A percentile compares a stretch with the other conserved stretches of the same genome.
Conservation (phyloP, 2,329 filamentous ascomycete species). For the Hymenoscyphus scutula region DNA sequence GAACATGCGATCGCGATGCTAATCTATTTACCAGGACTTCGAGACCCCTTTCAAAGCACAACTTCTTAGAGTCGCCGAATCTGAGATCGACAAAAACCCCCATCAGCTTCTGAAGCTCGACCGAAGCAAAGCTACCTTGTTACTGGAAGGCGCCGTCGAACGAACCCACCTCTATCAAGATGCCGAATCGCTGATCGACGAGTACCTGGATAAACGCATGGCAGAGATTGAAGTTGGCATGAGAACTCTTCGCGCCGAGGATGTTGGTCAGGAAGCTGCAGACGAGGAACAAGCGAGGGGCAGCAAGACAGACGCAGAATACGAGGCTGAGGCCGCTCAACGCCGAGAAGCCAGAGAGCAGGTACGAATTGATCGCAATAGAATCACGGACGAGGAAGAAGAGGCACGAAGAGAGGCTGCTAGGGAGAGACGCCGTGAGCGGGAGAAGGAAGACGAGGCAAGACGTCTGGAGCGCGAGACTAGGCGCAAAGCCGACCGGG, state of each 20-base stretch:
- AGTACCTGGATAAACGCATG: conserved; percentile 61
- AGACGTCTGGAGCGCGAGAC: conserved; percentile 24
- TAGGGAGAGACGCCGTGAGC: conserved; percentile 30
- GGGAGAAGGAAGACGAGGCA: conserved; percentile 24
- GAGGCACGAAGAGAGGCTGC: conserved; percentile 44
- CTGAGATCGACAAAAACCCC: conserved; percentile 73
- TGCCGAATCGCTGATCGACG: conserved; percentile 64
- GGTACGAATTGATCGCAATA: conserved; percentile 46
- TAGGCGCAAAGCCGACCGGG: conserved; percentile 26
- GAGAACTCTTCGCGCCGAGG: conserved; percentile 62
- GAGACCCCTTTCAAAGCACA: conserved; percentile 64
- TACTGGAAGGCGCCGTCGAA: conserved; percentile 77
- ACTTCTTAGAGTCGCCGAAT: conserved; percentile 67
- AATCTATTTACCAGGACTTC: conserved; percentile 53
- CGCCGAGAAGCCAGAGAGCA: conserved; percentile 58
- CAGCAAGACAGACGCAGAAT: conserved; percentile 71
- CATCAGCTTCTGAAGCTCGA: conserved; percentile 70
- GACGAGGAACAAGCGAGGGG: conserved; percentile 63
- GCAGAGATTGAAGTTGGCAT: conserved; percentile 67
- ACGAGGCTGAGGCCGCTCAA: conserved; percentile 63
- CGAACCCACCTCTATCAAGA: conserved; percentile 73
- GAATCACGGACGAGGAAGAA: conserved; percentile 45
- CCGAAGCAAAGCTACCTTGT: conserved; percentile 67
- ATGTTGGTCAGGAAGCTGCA: conserved; percentile 69
- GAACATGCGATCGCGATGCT: conserved; percentile 10